phyloP scores from a whole-genome alignment of 306 rosid species.

The Cucumis sativus region Cucumber_9930_V3 NC_026656.2:12170001-12170500 shows the following conservation, averaged over 20 bases:
- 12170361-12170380: not conserved
- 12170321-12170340: not conserved
- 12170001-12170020: conserved; percentile 64
- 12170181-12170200: conserved; percentile 91
- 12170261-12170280: conserved; percentile 59
- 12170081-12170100: not conserved
- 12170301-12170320: conserved; percentile 4
- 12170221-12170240: conserved; percentile 73
- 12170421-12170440: conserved; percentile 84
- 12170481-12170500: conserved; percentile 63
- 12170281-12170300: conserved; percentile 55
- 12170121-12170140: conserved; percentile 75
- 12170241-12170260: conserved; percentile 79
- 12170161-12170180: conserved; percentile 92
- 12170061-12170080: not conserved
- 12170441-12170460: conserved; percentile 81
- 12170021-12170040: conserved; percentile 61
- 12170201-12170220: conserved; percentile 89
- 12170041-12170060: not conserved
- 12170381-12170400: conserved; percentile 10
- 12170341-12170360: not conserved
- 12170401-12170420: conserved; percentile 92
- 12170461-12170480: conserved; percentile 82
- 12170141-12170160: conserved; percentile 89
- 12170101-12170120: not conserved